Evolutionary conservation across 2,329 filamentous ascomycete genomes (phyloP), one percentile per base, ranked within the genome.

Genomic region (Cercospora sesami): DNA sequence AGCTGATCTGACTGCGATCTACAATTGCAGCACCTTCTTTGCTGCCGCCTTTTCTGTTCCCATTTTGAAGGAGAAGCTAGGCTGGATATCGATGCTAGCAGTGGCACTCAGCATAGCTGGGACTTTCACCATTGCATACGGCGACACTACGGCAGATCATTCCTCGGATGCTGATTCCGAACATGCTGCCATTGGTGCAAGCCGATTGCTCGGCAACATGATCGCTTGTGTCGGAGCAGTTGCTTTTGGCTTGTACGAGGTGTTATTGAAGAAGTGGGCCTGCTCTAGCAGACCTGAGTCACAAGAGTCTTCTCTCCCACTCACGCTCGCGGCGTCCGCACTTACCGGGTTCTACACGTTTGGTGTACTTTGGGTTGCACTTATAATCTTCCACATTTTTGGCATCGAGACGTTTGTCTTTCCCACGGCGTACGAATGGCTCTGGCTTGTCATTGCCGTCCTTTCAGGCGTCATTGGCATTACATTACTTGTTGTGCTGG

Each of bases 1-100:
- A 1, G 74, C 74, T 16, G 76, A 78, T 69, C 66, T 78, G 33
- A 77, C 76, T 28, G 76, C 76, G 5, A 78, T 78, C 65, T 77
- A 78, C 74, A 78, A 78, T 63, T 75, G 73, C 67, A 71, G 74
- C n/a, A 78, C 75, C 1, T 78, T 78, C 70, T 78, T 78, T 63
- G 76, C 76, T 12, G 76, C 76, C 5, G 74, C 72, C 0, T 78
- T 78, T 69, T 73, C 69, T 48, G 73, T 78, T 0, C 76, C 76
- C 2, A 63, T 78, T 4, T 68, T 78, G 18, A 73, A 72, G 28
- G 75, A 78, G 60, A 73, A 69, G 42, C 69, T 78, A 2, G 73
- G 75, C 51, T 69, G 71, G 68, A 66, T 72, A 10, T 71, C 69
- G 33, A 73, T 77, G 45, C 30, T 71, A 10, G 76, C 76, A 51